Evolutionary conservation across 352 stramenopile species (phyloP), one percentile per base, ranked within the genome.

Genomic region (Pythium brassicae): DNA sequence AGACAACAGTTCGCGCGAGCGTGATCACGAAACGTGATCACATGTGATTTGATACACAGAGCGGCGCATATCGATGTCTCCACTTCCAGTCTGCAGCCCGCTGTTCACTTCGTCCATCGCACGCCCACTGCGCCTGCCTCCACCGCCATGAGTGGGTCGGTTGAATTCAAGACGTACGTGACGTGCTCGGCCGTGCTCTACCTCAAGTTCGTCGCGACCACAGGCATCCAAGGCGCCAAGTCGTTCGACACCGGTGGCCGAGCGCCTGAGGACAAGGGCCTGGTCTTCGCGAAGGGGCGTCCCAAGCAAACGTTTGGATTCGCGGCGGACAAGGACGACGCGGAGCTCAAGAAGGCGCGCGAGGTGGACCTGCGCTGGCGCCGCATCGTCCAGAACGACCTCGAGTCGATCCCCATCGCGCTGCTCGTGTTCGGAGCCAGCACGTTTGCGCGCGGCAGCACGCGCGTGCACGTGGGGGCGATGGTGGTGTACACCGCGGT

Each of bases 201-300:
- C 57, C 34, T 76, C 65, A 90, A 90, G 68, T 88, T 85, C 66
- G 48, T 90, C 45, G 49, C 55, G 34, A 63, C 63, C 7, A 72
- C 68, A n/a, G 64, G 66, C 48, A 76, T 86, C 48, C 75, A 88
- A 57, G 72, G 67, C 23, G 53, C 56, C 55, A 78, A 72, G 69
- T 85, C 71, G 29, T 90, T 86, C 62, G 46, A 40, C 29, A 49
- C 75, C 4, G 77, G 75, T 17, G 64, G 57, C 1, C 79, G 79
- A 29, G 65, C 78, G 22, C 74, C 79, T 3, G 76, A 89, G 59
- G 79, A 89, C 56, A 63, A 58, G 27, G 74, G 65, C 47, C 62
- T 87, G 12, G 37, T 29, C 10, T n/a, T 65, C 20, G 56, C 65
- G 27, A 63, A 51, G 72, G 53, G 59, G 26, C 29, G 55, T 59